phyloP scores from a whole-genome alignment of 768 basidiomycete genomes.

The Auricularia heimuer region DNA sequence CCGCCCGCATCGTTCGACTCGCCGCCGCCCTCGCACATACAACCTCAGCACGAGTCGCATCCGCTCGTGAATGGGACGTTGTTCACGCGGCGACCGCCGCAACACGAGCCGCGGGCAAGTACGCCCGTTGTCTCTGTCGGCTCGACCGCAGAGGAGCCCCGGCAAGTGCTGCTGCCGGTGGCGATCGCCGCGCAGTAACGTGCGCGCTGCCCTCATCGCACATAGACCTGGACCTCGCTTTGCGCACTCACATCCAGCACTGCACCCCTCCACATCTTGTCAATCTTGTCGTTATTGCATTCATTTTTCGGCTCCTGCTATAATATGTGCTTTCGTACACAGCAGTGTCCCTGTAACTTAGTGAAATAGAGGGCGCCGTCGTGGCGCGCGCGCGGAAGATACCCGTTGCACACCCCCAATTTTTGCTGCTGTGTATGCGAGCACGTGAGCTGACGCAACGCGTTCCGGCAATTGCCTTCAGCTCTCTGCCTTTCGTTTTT shows the following conservation, averaged over 20 bases:
- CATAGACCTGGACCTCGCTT: not conserved
- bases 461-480: not conserved
- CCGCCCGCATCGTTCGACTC: constrained; percentile 32
- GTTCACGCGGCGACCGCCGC: not conserved
- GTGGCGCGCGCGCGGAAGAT: not conserved
- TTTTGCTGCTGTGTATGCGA: not conserved
- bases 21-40: constrained; percentile 16
- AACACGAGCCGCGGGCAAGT: not conserved
- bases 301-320: not conserved
- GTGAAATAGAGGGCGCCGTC: not conserved
- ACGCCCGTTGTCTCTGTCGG: not conserved
- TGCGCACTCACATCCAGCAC: not conserved
- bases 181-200: not conserved
- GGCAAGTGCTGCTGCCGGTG: not conserved
- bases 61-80: not conserved
- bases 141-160: not conserved
- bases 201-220: not conserved
- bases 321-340: not conserved
- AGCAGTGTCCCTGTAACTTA: not conserved
- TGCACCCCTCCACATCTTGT: not conserved
- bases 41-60: too few relatives aligned
- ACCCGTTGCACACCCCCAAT: not conserved
- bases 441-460: not conserved
- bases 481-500: not conserved
- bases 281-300: not conserved